A percentile compares a stretch with the other conserved stretches of the same genome.
phyloP scores from a whole-genome alignment of 306 rosid genomes.

The Quercus alba region DNA sequence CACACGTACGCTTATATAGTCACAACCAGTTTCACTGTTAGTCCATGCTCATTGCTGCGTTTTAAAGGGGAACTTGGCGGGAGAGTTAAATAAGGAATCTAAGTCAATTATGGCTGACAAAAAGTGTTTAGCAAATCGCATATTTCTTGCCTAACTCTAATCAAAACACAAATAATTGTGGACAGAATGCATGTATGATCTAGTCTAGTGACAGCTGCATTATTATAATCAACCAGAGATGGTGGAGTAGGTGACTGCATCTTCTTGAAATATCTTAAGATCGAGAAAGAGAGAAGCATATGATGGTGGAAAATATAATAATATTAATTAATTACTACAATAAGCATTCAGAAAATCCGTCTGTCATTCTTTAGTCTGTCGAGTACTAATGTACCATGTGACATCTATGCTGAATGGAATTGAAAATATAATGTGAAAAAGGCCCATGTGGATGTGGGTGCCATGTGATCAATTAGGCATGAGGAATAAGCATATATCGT shows the following conservation, averaged over 20 bases:
- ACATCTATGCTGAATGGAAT: neutral
- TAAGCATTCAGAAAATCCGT: neutral
- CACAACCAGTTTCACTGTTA: neutral
- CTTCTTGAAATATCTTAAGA: neutral
- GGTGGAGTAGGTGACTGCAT: constrained; percentile 44
- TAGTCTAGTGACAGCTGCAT: constrained; percentile 5
- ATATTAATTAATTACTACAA: neutral
- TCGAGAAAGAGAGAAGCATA: neutral
- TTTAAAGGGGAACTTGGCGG: constrained; percentile 6
- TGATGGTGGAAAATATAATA: too few species aligned
- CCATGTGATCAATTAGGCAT: too few species aligned
- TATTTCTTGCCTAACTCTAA: constrained; percentile 6
- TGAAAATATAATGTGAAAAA: neutral
- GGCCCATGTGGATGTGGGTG: too few species aligned
- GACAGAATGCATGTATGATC: constrained; percentile 5
- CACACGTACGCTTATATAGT: neutral
- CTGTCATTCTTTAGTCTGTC: constrained; percentile 1
- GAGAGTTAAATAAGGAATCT: neutral
- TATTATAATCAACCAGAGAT: neutral
- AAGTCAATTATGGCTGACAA: constrained; percentile 42
- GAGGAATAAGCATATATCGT: too few species aligned
- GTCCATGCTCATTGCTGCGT: neutral
- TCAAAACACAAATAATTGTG: constrained; percentile 11
- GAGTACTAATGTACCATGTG: too few species aligned
- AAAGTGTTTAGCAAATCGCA: constrained; percentile 18